A percentile compares a stretch with the other conserved stretches of the same genome.
These are phyloP conservation scores for Histomonas meleagridis DNA, from an alignment of 208 protist genomes.

Conservation along the genomic window DNA sequence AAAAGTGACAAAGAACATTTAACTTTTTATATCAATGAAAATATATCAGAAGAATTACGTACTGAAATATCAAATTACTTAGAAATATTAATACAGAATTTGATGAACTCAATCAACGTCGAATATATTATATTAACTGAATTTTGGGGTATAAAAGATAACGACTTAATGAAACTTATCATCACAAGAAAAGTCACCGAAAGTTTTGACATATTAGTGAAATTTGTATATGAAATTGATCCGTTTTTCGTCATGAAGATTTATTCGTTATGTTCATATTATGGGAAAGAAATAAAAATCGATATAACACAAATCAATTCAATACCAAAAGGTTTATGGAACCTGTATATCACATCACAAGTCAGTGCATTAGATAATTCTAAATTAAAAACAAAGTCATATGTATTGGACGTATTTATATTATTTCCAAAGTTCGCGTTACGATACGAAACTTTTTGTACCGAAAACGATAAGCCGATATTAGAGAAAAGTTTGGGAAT, in stretches of 20 bases:
- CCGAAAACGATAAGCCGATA: neutral
- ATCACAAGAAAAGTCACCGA: neutral
- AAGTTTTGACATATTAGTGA: neutral
- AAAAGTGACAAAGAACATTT: too few relatives aligned
- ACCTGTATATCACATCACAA: neutral
- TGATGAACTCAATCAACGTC: too few relatives aligned
- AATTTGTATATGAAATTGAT: too few relatives aligned
- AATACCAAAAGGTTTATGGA: neutral
- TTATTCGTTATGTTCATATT: neutral
- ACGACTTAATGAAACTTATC: neutral
- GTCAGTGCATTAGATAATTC: neutral
- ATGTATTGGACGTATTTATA: neutral
- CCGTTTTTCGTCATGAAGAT: neutral
- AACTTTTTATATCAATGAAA: too few relatives aligned
- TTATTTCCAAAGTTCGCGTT: neutral
- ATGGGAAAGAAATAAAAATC: neutral
- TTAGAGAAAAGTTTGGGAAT: neutral
- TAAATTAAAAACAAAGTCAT: neutral
- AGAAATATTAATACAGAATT: too few relatives aligned
- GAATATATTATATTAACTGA: neutral
- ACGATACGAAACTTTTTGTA: neutral
- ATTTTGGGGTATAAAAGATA: neutral
- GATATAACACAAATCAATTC: neutral
- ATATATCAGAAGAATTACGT: too few relatives aligned
- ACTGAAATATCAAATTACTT: too few relatives aligned